Evolutionary conservation across 2,329 filamentous ascomycete species (phyloP).

Genomic region (Curvularia verruculosa): DNA sequence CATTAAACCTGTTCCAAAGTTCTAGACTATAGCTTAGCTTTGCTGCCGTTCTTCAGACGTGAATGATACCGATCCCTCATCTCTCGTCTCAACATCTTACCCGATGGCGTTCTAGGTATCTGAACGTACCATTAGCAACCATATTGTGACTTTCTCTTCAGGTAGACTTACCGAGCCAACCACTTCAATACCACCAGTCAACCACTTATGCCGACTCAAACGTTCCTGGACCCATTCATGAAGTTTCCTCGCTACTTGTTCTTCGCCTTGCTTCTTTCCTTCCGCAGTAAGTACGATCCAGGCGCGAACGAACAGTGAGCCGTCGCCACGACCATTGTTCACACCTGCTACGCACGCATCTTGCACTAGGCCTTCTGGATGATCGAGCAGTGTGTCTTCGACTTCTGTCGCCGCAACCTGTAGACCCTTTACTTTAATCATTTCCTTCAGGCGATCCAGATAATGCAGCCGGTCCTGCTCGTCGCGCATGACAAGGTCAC

Average conservation of each 20-base stretch:
- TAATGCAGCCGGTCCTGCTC: slow-evolving; percentile 33
- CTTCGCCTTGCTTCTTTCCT: slow-evolving; percentile 22
- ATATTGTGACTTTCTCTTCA: too few relatives aligned
- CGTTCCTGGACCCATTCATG: slow-evolving; percentile 29
- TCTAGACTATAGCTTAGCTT: slow-evolving; percentile 25
- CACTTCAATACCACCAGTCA: slow-evolving; percentile 39
- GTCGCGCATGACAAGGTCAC: slow-evolving; percentile 38
- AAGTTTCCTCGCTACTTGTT: slow-evolving; percentile 26
- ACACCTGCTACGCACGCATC: slow-evolving; percentile 44
- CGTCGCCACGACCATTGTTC: slow-evolving; percentile 38
- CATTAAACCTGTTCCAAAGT: neutral
- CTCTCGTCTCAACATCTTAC: slow-evolving; percentile 40
- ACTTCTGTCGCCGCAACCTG: slow-evolving; percentile 59
- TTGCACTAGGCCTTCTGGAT: slow-evolving; percentile 40
- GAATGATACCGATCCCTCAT: slow-evolving; percentile 40
- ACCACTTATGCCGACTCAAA: slow-evolving; percentile 39
- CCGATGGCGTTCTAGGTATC: slow-evolving; percentile 38
- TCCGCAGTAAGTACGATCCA: slow-evolving; percentile 37
- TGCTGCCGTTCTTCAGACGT: slow-evolving; percentile 24
- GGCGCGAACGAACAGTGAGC: slow-evolving; percentile 37
- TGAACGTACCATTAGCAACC: slow-evolving; percentile 9
- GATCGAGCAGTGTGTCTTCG: slow-evolving; percentile 53
- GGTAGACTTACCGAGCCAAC: slow-evolving; percentile 35
- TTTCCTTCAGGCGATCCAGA: slow-evolving; percentile 51
- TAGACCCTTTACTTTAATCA: slow-evolving; percentile 58